These are phyloP conservation scores for Ascochyta koolunga DNA, from an alignment of 2,329 filamentous ascomycete genomes.

Conservation along the genomic window DNA sequence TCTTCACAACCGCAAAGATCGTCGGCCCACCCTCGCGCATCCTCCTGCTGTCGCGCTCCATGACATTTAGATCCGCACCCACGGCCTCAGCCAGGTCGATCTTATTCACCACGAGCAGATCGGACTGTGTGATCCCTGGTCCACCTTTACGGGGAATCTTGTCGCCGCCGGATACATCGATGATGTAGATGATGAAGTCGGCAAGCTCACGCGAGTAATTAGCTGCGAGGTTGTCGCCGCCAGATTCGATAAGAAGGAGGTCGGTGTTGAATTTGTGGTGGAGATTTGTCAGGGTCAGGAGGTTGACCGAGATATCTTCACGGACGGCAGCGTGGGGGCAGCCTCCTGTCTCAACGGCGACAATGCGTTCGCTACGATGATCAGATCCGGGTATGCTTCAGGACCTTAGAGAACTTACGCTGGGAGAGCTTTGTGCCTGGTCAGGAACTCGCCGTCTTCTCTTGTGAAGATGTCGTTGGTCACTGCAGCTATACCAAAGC, in stretches of 20 bases:
- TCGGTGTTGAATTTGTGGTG: conserved; percentile 81
- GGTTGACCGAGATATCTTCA: conserved; percentile 94
- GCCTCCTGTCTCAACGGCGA: conserved; percentile 95
- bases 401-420: conserved; percentile 49
- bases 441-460: conserved; percentile 98
- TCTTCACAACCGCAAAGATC: conserved; percentile 97
- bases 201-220: conserved; percentile 96
- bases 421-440: conserved; percentile 81
- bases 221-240: conserved; percentile 94
- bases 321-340: conserved; percentile 97
- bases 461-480: conserved; percentile 99
- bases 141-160: conserved; percentile 97
- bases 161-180: conserved; percentile 94
- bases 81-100: conserved; percentile 90
- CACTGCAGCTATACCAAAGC: conserved; percentile 88
- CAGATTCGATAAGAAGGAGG: conserved; percentile 90
- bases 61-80: conserved; percentile 87
- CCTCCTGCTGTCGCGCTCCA: conserved; percentile 92
- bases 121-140: conserved; percentile 94
- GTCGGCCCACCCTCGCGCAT: conserved; percentile 95
- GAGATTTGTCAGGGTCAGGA: conserved; percentile 88
- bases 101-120: conserved; percentile 95
- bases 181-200: conserved; percentile 98
- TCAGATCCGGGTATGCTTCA: not conserved
- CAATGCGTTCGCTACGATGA: conserved; percentile 67